Evolutionary conservation across 2,329 filamentous ascomycete species (phyloP).

Genomic region (Thyridium curvatum): DNA sequence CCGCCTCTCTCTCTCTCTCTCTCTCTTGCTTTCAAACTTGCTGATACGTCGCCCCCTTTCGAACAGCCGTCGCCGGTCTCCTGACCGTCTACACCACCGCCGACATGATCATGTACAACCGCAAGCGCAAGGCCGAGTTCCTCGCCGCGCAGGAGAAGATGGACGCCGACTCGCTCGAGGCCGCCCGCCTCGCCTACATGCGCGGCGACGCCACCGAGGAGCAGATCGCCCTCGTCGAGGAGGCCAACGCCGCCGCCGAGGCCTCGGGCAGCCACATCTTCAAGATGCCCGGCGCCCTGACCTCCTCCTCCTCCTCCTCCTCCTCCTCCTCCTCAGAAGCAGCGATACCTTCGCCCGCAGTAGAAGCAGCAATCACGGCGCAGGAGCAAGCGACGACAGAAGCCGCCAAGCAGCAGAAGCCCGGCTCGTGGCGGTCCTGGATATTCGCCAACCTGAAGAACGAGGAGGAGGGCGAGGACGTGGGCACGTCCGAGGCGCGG

Average conservation of each 20-base stretch:
- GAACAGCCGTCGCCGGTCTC: conserved; percentile 44
- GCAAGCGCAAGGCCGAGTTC: conserved; percentile 53
- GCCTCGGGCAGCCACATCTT: conserved; percentile 21
- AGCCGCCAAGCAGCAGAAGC: conserved; percentile 9
- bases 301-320: conserved; percentile 17
- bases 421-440: conserved; percentile 24
- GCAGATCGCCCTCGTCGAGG: conserved; percentile 50
- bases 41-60: not conserved
- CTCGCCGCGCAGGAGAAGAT: conserved; percentile 47
- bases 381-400: conserved; percentile 1
- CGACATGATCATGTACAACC: conserved; percentile 58
- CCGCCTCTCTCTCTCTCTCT: too few species aligned
- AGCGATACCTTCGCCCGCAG: conserved; percentile 7
- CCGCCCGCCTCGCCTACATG: conserved; percentile 55
- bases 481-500: conserved; percentile 13
- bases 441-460: conserved; percentile 30
- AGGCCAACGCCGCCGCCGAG: conserved; percentile 43
- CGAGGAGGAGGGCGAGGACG: conserved; percentile 21
- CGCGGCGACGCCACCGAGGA: conserved; percentile 49
- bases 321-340: conserved; percentile 8
- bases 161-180: conserved; percentile 47
- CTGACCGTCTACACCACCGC: conserved; percentile 52
- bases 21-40: too few species aligned
- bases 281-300: conserved; percentile 45
- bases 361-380: not conserved